Evolutionary conservation across 176 grass and related monocot species (phyloP).

Genomic region (Avena eriantha): DNA sequence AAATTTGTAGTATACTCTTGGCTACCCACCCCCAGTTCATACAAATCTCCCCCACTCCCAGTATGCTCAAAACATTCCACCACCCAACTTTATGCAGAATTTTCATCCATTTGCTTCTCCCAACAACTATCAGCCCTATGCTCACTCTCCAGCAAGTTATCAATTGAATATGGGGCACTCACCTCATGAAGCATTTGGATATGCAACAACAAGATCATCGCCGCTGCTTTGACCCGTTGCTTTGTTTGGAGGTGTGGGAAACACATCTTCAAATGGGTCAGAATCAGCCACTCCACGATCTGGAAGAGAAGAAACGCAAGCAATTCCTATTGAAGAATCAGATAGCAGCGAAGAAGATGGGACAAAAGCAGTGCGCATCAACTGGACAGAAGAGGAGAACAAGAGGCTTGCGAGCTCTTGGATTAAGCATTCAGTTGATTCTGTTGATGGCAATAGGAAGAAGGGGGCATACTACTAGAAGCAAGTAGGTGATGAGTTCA

Average conservation of each 20-base stretch:
- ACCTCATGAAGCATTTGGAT: neutral
- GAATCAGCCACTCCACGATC: neutral
- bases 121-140: too few relatives aligned
- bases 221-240: neutral
- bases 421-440: neutral
- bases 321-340: neutral
- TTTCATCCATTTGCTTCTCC: too few relatives aligned
- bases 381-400: neutral
- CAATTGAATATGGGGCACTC: neutral
- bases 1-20: too few relatives aligned
- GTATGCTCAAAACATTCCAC: too few relatives aligned
- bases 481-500: conserved; percentile 7
- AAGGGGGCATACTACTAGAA: neutral
- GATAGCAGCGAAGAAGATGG: neutral
- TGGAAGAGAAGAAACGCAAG: neutral
- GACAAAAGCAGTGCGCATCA: neutral
- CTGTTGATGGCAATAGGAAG: neutral
- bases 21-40: too few relatives aligned
- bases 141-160: neutral
- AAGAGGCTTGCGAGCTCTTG: neutral
- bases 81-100: too few relatives aligned
- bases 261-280: neutral
- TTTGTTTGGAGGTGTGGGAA: conserved; percentile 5
- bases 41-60: too few relatives aligned
- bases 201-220: neutral